Base-by-base conservation (phyloP, 768 basidiomycete species). In the Leucosporidium scottii region DNA sequence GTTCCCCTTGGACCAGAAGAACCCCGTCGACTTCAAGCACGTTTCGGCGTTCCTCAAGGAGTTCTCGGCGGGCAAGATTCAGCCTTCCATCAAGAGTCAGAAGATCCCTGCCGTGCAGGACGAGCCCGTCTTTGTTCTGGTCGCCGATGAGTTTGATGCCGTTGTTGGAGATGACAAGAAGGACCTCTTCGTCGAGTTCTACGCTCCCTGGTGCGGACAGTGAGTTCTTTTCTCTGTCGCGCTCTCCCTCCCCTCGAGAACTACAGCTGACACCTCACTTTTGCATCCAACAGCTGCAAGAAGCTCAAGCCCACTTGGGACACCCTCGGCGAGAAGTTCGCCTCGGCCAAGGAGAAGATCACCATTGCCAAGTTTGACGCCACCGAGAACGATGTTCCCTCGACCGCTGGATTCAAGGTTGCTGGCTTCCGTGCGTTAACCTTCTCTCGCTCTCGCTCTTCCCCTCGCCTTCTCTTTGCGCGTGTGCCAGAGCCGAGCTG, bases 141-240 rank as follows among this genome's bases (percentile, higher is more conserved):
- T 97, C 62, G 86, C 90, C 69, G 88, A 90, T 78, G 85, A 88
- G 72, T 98, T 97, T 72, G 91, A 98, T 3, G 81, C 90, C 60
- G 82, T 93, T 61, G 87, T 90, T 44, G 90, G 96, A 76, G 89
- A 92, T 70, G 81, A 81, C 66, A 64, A 65, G 36, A 96, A 96
- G 81, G 93, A 98, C 77, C 87, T 97, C 75, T 92, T 99, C 75
- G 82, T 97, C 72, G 94, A 98, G 80, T 93, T 99, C 80, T 97
- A 90, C 75, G 96, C 96, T 58, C 85, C 91, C 59, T 99, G 96
- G 96, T 93, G 78, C 54, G 87, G 79, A 47, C 74, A 74, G 59
- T 76, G 65, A 28, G 28, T 63, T 54, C 4, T 9, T 64, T 72
- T 66, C 63, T 28, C 71, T 69, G 68, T 12, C 21, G 13, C 15